Base-by-base conservation (phyloP, 1,139 yeast species). In the Kluyveromyces marxianus region DNA sequence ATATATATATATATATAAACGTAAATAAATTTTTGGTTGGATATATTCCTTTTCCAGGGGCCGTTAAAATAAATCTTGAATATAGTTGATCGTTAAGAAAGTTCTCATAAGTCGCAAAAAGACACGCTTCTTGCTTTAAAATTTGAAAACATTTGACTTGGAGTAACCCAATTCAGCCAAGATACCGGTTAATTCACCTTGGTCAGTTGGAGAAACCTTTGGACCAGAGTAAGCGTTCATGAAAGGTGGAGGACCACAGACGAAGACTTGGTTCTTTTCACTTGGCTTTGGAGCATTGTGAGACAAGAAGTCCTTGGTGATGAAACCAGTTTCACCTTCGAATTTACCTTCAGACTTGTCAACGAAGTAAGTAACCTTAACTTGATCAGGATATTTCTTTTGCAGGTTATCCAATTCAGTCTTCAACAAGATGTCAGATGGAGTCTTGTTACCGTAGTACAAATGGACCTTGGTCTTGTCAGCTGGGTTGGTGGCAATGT, bases 161-260 rank as follows among this genome's bases (percentile, higher is more conserved):
- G 78, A 70, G 79, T 77, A 90, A 48, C 97, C 97, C 58, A 94
- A 77, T 38, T 92, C 97, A 60, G 80, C 80, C 65, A 94, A 79
- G 46, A 80, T 77, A 62, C 99, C 99, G 35, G 81, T 72, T 49
- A 94, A 77, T 69, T 87, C 96, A 68, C 98, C 98, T 73, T 92
- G 98, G 64, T 90, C 97, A 48, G 82, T 63, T 58, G 97, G 95
- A 45, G 95, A 81, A 41, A 70, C 75, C 77, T 92, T 92, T 59
- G 69, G 68, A 63, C 98, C 99, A 37, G 96, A 88, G 57, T 89
- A 66, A 55, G 96, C 84, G 56, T 85, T 74, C 75, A 82, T 79
- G 70, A 88, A 72, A 46, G 88, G 86, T 60, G 94, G 92, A 47
- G 96, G 95, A 56, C 96, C 98, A 73, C 97, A 88, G 56, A 86